Conservation (phyloP, 106 monocot genomes). For the Triglochin maritima region DNA sequence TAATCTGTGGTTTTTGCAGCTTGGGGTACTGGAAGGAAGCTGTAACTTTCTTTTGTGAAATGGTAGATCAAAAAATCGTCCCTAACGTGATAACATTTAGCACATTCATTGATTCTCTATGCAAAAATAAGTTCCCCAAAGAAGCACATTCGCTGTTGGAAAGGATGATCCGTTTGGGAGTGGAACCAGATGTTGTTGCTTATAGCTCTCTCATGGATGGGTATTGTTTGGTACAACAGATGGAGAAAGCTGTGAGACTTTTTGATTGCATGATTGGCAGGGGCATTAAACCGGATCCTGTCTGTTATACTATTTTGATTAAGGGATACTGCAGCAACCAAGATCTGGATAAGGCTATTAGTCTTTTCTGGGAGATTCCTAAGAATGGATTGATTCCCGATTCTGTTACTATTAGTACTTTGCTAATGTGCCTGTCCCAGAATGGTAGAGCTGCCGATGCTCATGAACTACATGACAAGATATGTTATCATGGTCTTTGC, state of each 20-base stretch:
- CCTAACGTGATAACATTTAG: constrained; percentile 9
- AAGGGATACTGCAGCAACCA: constrained; percentile 12
- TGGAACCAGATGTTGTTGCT: constrained; percentile 4
- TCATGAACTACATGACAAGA: neutral
- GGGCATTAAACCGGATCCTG: constrained; percentile 6
- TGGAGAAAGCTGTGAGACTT: constrained; percentile 7
- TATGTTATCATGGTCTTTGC: too few relatives aligned
- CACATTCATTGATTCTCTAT: constrained; percentile 4
- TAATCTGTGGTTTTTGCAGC: constrained; percentile 13
- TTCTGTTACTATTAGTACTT: neutral
- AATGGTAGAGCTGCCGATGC: constrained; percentile 1
- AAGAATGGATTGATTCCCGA: constrained; percentile 1
- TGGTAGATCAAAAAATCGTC: constrained; percentile 6
- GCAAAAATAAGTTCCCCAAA: neutral
- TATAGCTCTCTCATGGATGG: constrained; percentile 13
- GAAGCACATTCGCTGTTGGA: constrained; percentile 3
- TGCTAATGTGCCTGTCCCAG: neutral
- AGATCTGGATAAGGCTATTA: constrained; percentile 1
- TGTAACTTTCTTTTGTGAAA: constrained; percentile 4
- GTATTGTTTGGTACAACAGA: neutral
- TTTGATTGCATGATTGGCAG: constrained; percentile 10
- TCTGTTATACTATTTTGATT: constrained; percentile 11
- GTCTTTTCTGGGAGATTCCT: constrained; percentile 1
- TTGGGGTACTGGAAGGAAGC: constrained; percentile 3
- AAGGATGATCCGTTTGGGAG: neutral